Evolutionary conservation across 2,329 filamentous ascomycete genomes (phyloP).

Genomic region (Mariannaea sp.): DNA sequence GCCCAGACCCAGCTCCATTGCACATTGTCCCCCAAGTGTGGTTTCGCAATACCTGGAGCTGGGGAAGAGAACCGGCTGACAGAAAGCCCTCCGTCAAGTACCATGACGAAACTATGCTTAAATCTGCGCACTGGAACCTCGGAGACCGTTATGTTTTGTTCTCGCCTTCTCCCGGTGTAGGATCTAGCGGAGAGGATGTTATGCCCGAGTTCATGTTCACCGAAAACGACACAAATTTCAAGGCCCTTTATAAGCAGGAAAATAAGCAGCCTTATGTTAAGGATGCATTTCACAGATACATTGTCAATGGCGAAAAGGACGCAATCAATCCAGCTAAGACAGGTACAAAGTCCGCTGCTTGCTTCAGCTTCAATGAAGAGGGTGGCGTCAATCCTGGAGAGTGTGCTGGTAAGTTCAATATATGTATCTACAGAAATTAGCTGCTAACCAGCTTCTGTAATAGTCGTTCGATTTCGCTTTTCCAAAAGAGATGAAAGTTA

Average conservation of each 20-base stretch:
- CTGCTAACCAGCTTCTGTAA: not conserved
- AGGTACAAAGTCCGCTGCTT: constrained; percentile 89
- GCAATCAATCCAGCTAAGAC: constrained; percentile 79
- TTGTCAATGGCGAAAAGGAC: constrained; percentile 79
- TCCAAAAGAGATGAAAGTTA: constrained; percentile 76
- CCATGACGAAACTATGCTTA: constrained; percentile 68
- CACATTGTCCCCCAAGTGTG: constrained; percentile 95
- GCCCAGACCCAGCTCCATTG: constrained; percentile 84
- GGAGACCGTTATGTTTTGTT: constrained; percentile 84
- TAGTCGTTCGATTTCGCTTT: constrained; percentile 88
- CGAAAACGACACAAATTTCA: constrained; percentile 91
- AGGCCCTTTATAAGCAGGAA: constrained; percentile 74
- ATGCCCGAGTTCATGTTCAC: constrained; percentile 87
- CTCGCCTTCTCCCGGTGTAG: constrained; percentile 87
- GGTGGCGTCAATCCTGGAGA: constrained; percentile 87
- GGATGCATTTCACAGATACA: constrained; percentile 89
- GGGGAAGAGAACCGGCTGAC: constrained; percentile 77
- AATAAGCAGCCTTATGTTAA: constrained; percentile 89
- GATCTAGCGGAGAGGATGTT: constrained; percentile 78
- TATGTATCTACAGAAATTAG: not conserved
- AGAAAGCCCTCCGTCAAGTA: constrained; percentile 80
- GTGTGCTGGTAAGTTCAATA: constrained; percentile 71
- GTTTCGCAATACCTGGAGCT: constrained; percentile 98
- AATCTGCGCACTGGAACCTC: constrained; percentile 78
- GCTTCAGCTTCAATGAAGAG: constrained; percentile 90